Evolutionary conservation across 2,329 filamentous ascomycete species (phyloP).

Genomic region (Lasiodiplodia theobromae): DNA sequence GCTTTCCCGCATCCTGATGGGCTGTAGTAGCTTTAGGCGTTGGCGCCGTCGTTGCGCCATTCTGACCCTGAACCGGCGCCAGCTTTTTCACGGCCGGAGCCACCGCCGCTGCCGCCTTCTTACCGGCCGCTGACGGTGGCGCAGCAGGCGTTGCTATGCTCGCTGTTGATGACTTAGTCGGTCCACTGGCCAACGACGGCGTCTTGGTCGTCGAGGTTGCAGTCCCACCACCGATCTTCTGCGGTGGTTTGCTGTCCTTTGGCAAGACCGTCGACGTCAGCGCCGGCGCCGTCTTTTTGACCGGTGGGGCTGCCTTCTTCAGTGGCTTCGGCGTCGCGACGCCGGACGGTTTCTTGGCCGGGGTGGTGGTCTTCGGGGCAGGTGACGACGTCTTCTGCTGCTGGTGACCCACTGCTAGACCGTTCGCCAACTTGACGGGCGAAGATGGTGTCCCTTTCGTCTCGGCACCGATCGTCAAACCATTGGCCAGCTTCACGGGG

Average conservation of each 20-base stretch:
- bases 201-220: slow-evolving; percentile 5
- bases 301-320: background rate
- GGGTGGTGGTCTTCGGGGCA: background rate
- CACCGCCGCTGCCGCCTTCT: background rate
- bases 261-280: slow-evolving; percentile 20
- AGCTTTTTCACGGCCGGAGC: background rate
- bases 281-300: background rate
- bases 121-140: background rate
- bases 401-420: background rate
- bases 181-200: background rate
- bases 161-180: slow-evolving; percentile 1
- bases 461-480: slow-evolving; percentile 2
- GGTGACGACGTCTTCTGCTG: background rate
- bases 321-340: slow-evolving; percentile 7
- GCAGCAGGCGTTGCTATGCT: slow-evolving; percentile 6
- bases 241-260: background rate
- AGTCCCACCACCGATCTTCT: background rate
- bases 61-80: background rate
- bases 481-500: slow-evolving; percentile 22
- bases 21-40: background rate
- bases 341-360: background rate
- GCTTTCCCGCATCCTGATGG: background rate
- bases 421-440: slow-evolving; percentile 13
- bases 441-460: background rate
- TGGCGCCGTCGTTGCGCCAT: background rate